Evolutionary conservation across 192 early-diverging fungal species (phyloP).

Genomic region (Coemansia sp.): DNA sequence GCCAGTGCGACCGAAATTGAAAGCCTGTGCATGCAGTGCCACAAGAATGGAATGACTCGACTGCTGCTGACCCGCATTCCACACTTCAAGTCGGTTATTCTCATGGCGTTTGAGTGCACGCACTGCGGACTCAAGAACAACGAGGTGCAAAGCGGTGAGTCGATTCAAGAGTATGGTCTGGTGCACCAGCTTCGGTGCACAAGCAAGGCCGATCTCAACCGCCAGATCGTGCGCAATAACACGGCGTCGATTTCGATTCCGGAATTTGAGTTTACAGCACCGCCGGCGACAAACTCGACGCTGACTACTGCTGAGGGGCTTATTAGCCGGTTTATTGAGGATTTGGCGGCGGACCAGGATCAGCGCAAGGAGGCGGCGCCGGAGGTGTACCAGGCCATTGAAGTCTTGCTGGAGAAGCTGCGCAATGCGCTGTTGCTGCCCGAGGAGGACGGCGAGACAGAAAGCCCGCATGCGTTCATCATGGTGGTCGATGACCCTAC

Average conservation of each 20-base stretch:
- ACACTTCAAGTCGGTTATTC: slow-evolving; percentile 85
- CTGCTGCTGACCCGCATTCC: slow-evolving; percentile 88
- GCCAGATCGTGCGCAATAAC: slow-evolving; percentile 89
- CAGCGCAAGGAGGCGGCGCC: slow-evolving; percentile 69
- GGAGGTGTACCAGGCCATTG: slow-evolving; percentile 72
- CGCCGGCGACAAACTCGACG: slow-evolving; percentile 72
- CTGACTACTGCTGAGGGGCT: slow-evolving; percentile 94
- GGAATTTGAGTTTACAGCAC: slow-evolving; percentile 89
- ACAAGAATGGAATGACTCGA: slow-evolving; percentile 82
- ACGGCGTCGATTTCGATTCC: slow-evolving; percentile 72
- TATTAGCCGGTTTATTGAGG: slow-evolving; percentile 73
- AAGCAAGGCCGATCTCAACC: slow-evolving; percentile 78
- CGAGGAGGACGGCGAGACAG: slow-evolving; percentile 39
- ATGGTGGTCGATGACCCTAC: slow-evolving; percentile 85
- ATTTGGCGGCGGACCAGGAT: slow-evolving; percentile 74
- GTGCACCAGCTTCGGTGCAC: slow-evolving; percentile 63
- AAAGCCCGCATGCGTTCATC: slow-evolving; percentile 59
- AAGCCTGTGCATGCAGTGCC: slow-evolving; percentile 87
- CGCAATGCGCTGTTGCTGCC: slow-evolving; percentile 54
- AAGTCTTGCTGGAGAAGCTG: slow-evolving; percentile 65
- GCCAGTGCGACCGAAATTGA: slow-evolving; percentile 82
- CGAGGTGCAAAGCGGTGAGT: slow-evolving; percentile 83
- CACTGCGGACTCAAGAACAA: slow-evolving; percentile 90
- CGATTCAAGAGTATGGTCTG: slow-evolving; percentile 81
- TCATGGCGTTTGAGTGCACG: slow-evolving; percentile 83